Percentiles rank a stretch among this genome's conserved stretches.
Evolutionary conservation across 2,329 filamentous ascomycete species (phyloP).

Genomic region (Aureobasidium zeae): DNA sequence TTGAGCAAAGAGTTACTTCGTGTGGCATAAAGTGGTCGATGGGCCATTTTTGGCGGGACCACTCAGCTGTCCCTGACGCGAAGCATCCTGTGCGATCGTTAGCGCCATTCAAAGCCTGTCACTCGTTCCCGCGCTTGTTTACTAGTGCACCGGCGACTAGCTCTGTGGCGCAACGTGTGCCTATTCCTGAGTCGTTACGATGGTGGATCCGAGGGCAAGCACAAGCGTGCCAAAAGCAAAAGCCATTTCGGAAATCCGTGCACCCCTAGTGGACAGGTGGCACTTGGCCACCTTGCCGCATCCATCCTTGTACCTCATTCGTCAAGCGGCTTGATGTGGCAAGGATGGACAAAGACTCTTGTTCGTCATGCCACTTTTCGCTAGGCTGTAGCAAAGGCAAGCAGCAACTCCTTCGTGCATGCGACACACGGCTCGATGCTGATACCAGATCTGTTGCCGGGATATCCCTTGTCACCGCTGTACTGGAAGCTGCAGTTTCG

Average conservation of each 20-base stretch:
- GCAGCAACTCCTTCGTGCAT: constrained; percentile 13
- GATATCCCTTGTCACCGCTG: constrained; percentile 12
- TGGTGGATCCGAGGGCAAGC: constrained; percentile 16
- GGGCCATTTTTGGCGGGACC: constrained; percentile 14
- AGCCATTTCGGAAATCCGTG: constrained; percentile 14
- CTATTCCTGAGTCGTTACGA: constrained; percentile 16
- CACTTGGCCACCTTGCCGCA: constrained; percentile 13
- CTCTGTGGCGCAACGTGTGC: constrained; percentile 15
- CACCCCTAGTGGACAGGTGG: constrained; percentile 2
- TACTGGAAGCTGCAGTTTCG: constrained; percentile 11
- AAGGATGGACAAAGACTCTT: constrained; percentile 16
- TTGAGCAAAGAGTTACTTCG: constrained; percentile 14
- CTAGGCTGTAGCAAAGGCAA: constrained; percentile 7
- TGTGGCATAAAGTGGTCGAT: constrained; percentile 16
- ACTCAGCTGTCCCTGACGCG: constrained; percentile 15
- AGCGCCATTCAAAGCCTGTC: constrained; percentile 15
- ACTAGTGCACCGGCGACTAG: constrained; percentile 13
- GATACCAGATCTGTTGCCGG: constrained; percentile 12
- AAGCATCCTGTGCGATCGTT: constrained; percentile 12
- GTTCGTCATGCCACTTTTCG: constrained; percentile 15
- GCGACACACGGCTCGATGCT: constrained; percentile 14
- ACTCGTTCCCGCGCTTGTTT: constrained; percentile 13
- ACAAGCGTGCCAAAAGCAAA: constrained; percentile 16
- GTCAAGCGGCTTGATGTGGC: constrained; percentile 12
- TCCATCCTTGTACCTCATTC: constrained; percentile 13